Evolutionary conservation across 2,329 filamentous ascomycete species (phyloP), one percentile per base, ranked within the genome.

Genomic region (Phyllosticta citriasiana): DNA sequence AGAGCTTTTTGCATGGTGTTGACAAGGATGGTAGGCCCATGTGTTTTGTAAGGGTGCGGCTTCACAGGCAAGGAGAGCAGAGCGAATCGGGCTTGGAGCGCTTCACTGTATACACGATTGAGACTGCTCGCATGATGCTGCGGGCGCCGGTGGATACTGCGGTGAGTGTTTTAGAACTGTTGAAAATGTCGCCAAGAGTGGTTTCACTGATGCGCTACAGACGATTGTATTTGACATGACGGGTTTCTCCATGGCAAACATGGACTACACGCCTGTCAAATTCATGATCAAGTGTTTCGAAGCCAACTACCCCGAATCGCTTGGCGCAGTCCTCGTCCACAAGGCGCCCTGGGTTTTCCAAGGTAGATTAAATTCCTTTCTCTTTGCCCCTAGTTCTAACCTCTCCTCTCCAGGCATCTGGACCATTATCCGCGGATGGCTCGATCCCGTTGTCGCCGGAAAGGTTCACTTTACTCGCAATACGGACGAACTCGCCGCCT

Each of bases 201-300:
- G 72, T 72, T 53, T 69, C 63, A 12, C 50, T 57, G 63, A 24
- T 53, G 57, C 7, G 62, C 7, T 24, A 9, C 63, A 96, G 89
- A 94, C 89, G 52, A 84, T 99, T 65, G 78, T 99, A 55, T 99
- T 99, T 70, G 94, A 99, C 73, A 93, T 99, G 90, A 96, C 89
- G 7, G 85, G 87, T 64, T 97, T 97, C 73, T 89, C 88, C 19
- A 81, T 97, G 78, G 88, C 92, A 16, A 99, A 99, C 75, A 97
- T 99, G 94, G 94, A 99, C 74, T 97, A 97, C 73, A 84, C 89
- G 0, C 93, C 94, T 1, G 90, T 99, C 62, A 99, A 96, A 71
- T 99, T 97, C 77, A 97, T 99, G 88, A 97, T 99, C 75, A 96
- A 96, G 75, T 96, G 92, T 74, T 99, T 99, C 71, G 94, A 99